Evolutionary conservation across 805 yeast species (phyloP).

Genomic region (Candida hungchunana): DNA sequence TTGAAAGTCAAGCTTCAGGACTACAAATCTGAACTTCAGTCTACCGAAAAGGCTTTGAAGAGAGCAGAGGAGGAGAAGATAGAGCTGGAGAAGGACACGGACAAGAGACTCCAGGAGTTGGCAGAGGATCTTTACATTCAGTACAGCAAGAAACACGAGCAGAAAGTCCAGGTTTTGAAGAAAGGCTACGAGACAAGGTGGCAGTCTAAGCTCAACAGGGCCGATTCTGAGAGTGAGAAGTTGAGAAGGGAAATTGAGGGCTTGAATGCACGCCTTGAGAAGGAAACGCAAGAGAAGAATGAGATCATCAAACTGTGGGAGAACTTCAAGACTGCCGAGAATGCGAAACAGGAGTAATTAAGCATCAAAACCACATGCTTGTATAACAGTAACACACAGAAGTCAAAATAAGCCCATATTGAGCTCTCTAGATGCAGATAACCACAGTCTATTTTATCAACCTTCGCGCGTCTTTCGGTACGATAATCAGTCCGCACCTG

Average conservation of each 20-base stretch:
- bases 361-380: too few species aligned
- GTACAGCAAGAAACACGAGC: slow-evolving; percentile 73
- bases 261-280: slow-evolving; percentile 41
- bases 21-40: slow-evolving; percentile 17
- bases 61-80: slow-evolving; percentile 32
- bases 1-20: slow-evolving; percentile 18
- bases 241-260: slow-evolving; percentile 50
- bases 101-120: slow-evolving; percentile 52
- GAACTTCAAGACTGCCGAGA: slow-evolving; percentile 18
- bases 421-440: too few species aligned
- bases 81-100: slow-evolving; percentile 44
- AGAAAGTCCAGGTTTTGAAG: slow-evolving; percentile 59
- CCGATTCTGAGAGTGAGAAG: slow-evolving; percentile 40
- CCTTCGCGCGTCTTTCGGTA: too few species aligned
- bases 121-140: slow-evolving; percentile 70
- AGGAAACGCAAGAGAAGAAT: slow-evolving; percentile 54
- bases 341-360: too few species aligned
- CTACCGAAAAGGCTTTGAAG: slow-evolving; percentile 25
- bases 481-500: too few species aligned
- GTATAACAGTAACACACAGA: too few species aligned
- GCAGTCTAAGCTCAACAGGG: slow-evolving; percentile 39
- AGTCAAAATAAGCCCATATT: too few species aligned
- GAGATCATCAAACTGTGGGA: slow-evolving; percentile 53
- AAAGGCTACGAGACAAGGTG: slow-evolving; percentile 54
- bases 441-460: too few species aligned